phyloP scores from a whole-genome alignment of 2,329 filamentous ascomycete species.

The Lomentospora prolificans region DNA sequence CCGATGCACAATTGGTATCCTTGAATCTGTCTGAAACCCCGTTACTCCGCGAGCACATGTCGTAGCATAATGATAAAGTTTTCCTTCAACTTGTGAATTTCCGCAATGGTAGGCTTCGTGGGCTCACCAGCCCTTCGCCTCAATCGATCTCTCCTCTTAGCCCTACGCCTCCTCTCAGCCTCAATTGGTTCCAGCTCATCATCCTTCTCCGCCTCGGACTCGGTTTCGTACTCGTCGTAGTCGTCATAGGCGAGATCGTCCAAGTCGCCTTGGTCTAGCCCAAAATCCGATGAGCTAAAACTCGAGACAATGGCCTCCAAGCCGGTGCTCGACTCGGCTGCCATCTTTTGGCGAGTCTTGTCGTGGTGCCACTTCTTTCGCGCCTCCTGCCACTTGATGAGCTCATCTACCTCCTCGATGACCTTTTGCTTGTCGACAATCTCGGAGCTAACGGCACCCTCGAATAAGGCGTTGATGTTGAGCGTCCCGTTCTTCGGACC shows the following conservation, averaged over 20 bases:
- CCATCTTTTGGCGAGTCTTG: conserved; percentile 99
- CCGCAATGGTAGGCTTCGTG: conserved; percentile 65
- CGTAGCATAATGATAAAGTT: conserved; percentile 76
- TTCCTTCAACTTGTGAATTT: conserved; percentile 70
- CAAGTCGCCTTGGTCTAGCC: conserved; percentile 75
- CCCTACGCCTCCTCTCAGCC: conserved; percentile 69
- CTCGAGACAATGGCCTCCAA: conserved; percentile 40
- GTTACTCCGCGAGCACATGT: conserved; percentile 65
- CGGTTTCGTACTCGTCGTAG: conserved; percentile 41
- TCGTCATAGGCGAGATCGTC: conserved; percentile 79
- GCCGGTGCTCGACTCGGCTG: conserved; percentile 52
- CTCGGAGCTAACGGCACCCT: conserved; percentile 60
- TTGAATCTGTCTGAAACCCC: background rate
- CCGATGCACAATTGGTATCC: background rate
- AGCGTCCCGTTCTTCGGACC: conserved; percentile 78
- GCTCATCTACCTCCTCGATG: conserved; percentile 68
- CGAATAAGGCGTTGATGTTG: conserved; percentile 89
- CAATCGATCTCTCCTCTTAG: conserved; percentile 69
- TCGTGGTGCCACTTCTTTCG: conserved; percentile 97
- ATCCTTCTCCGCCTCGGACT: conserved; percentile 59
- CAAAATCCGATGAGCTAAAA: conserved; percentile 81
- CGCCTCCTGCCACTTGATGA: conserved; percentile 90
- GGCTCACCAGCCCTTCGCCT: conserved; percentile 76
- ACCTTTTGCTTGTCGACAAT: conserved; percentile 62
- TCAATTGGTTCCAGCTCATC: conserved; percentile 81